Conservation (phyloP, 1,139 yeast species). For the Wickerhamomyces sp. region DNA sequence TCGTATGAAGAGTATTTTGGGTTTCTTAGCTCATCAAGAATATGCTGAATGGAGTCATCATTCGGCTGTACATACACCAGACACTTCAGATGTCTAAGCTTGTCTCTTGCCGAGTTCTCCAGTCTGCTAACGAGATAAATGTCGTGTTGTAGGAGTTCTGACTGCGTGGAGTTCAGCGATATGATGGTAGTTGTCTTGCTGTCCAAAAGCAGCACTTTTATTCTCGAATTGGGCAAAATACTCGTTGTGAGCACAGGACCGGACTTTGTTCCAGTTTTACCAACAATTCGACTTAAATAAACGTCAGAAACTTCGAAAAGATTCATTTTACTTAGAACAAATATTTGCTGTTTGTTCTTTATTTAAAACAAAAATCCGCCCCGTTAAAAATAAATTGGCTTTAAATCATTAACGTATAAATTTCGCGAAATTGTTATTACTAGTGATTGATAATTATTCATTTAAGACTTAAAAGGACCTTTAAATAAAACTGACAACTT, state of each 20-base stretch:
- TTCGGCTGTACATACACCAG: constrained; percentile 76
- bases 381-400: too few species aligned
- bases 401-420: too few species aligned
- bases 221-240: constrained; percentile 37
- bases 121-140: constrained; percentile 73
- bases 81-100: constrained; percentile 80
- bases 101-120: constrained; percentile 61
- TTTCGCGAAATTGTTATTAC: not conserved
- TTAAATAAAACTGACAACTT: not conserved
- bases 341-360: too few species aligned
- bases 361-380: not conserved
- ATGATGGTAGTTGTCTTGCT: constrained; percentile 74
- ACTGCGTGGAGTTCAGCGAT: constrained; percentile 84
- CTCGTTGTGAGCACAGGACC: constrained; percentile 4
- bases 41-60: constrained; percentile 52
- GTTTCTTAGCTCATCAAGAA: constrained; percentile 61
- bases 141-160: constrained; percentile 75
- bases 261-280: constrained; percentile 10
- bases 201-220: constrained; percentile 77
- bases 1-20: constrained; percentile 82
- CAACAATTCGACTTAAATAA: constrained; percentile 45
- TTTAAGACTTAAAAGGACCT: too few species aligned
- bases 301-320: constrained; percentile 45
- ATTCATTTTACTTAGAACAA: constrained; percentile 38
- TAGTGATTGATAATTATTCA: too few species aligned